A percentile compares a stretch with the other conserved stretches of the same genome.
phyloP scores from a whole-genome alignment of 495 filamentous ascomycete species.

The Penicillium paxilli region DNA sequence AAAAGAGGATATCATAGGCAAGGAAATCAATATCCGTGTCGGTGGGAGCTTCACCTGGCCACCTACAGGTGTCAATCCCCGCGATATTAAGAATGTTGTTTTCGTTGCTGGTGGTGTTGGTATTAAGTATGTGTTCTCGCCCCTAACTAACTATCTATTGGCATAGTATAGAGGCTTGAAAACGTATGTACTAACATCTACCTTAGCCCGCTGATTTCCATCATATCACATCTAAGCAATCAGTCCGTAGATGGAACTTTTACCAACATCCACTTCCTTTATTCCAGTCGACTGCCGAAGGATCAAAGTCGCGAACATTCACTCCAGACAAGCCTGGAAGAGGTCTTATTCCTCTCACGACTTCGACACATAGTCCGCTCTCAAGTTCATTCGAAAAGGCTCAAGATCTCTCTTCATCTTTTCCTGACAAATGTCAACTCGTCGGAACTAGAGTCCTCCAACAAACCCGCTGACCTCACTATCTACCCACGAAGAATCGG shows the following conservation, averaged over 20 bases:
- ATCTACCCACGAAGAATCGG: conserved; percentile 50
- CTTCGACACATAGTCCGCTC: conserved; percentile 41
- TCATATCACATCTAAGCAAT: conserved; percentile 47
- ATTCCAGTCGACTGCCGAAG: conserved; percentile 41
- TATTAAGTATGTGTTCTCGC: conserved; percentile 61
- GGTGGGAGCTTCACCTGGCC: conserved; percentile 84
- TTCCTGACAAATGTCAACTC: conserved; percentile 35
- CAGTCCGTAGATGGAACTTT: conserved; percentile 20
- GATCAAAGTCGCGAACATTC: conserved; percentile 15
- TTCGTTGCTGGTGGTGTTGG: conserved; percentile 84
- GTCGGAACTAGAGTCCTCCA: conserved; percentile 1
- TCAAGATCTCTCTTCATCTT: conserved; percentile 36
- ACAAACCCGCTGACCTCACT: conserved; percentile 26
- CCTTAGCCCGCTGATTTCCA: conserved; percentile 59
- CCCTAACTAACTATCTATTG: not conserved
- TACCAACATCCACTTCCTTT: conserved; percentile 40
- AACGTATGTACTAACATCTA: not conserved
- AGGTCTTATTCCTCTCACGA: conserved; percentile 61
- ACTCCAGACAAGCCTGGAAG: conserved; percentile 51
- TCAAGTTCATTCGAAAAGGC: conserved; percentile 26
- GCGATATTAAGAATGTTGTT: conserved; percentile 54
- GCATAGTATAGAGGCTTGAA: too few species aligned
- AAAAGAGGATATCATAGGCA: conserved; percentile 52
- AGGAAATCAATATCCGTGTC: conserved; percentile 63
- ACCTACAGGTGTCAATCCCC: conserved; percentile 43